phyloP scores from a whole-genome alignment of 441 rosid species.

The Croton setiger region DNA sequence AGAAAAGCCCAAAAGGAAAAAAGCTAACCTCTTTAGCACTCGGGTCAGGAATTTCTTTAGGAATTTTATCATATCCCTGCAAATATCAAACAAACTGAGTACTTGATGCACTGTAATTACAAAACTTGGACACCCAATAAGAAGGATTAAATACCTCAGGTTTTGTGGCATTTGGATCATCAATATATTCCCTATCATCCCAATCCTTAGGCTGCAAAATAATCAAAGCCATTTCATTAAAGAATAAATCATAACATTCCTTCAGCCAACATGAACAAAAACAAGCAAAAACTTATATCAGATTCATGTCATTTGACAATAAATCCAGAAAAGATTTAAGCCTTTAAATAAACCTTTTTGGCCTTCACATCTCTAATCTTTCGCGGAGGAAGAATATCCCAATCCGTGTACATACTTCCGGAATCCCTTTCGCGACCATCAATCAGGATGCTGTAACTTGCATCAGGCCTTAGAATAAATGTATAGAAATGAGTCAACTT shows the following conservation, averaged over 20 bases:
- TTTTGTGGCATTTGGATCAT: slow-evolving; percentile 74
- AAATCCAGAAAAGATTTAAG: not conserved
- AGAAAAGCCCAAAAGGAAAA: not conserved
- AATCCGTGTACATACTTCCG: slow-evolving; percentile 90
- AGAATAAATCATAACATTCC: not conserved
- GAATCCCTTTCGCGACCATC: slow-evolving; percentile 89
- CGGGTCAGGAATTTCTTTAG: slow-evolving; percentile 65
- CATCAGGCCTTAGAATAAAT: slow-evolving; percentile 89
- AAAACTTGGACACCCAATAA: not conserved
- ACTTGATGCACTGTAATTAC: slow-evolving; percentile 1
- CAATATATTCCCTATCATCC: slow-evolving; percentile 91
- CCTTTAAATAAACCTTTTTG: slow-evolving; percentile 19
- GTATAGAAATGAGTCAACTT: slow-evolving; percentile 93
- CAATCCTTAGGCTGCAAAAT: slow-evolving; percentile 76
- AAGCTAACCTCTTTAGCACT: slow-evolving; percentile 70
- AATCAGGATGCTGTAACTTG: slow-evolving; percentile 73
- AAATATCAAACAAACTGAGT: slow-evolving; percentile 16
- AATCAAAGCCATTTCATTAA: not conserved
- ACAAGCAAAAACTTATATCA: not conserved
- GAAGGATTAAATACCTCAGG: slow-evolving; percentile 53
- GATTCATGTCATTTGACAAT: not conserved
- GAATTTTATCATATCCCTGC: slow-evolving; percentile 77
- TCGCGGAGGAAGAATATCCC: slow-evolving; percentile 95
- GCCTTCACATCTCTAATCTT: slow-evolving; percentile 26
- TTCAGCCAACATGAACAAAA: not conserved